A percentile compares a stretch with the other conserved stretches of the same genome.
Evolutionary conservation across 129 eudicot genomes (phyloP).

Genomic region (Artemisia argyi): DNA sequence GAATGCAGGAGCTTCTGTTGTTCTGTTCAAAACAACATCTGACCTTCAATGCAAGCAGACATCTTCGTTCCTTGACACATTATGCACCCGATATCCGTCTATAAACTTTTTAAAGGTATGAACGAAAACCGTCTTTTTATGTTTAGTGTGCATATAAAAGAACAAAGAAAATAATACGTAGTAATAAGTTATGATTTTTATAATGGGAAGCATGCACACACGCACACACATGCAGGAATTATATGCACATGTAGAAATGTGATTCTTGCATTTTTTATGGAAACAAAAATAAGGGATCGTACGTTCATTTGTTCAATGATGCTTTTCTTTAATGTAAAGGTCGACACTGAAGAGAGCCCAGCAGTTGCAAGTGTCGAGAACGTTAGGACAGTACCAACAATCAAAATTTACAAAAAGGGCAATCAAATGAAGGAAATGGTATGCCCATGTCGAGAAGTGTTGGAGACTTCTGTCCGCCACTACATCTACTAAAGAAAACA

Average conservation of each 20-base stretch:
- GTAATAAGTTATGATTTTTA: constrained; percentile 21
- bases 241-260: constrained; percentile 15
- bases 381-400: constrained; percentile 70
- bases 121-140: not conserved
- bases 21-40: constrained; percentile 53
- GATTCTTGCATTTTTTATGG: constrained; percentile 6
- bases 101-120: constrained; percentile 79
- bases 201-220: constrained; percentile 1
- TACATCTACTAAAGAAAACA: constrained; percentile 51
- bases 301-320: constrained; percentile 8
- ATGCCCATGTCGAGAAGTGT: constrained; percentile 70
- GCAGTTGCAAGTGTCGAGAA: constrained; percentile 65
- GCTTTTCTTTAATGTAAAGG: constrained; percentile 39
- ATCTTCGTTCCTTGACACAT: constrained; percentile 60
- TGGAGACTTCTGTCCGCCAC: constrained; percentile 89
- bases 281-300: not conserved
- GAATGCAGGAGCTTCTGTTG: constrained; percentile 79
- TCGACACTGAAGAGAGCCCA: constrained; percentile 76
- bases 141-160: constrained; percentile 8
- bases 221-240: constrained; percentile 2
- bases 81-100: constrained; percentile 76
- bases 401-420: constrained; percentile 80
- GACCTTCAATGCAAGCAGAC: constrained; percentile 63
- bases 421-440: constrained; percentile 76
- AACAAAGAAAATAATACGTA: not conserved